Evolutionary conservation across 495 filamentous ascomycete genomes (phyloP), one percentile per base, ranked within the genome.

Genomic region (Aspergillus conjunctus): DNA sequence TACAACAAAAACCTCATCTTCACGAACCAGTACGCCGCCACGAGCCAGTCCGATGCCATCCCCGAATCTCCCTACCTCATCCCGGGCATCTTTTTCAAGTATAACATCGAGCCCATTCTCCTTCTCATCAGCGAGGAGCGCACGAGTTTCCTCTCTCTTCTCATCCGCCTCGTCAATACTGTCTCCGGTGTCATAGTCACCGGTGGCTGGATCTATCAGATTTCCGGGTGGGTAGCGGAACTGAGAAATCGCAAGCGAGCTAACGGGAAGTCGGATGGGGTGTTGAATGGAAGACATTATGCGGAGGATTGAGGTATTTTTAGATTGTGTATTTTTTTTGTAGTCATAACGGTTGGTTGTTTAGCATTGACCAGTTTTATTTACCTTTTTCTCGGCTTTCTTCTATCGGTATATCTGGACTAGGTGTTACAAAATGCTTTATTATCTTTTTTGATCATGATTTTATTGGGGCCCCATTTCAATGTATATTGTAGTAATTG

Each of bases 21-120:
- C 76, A 98, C 94, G 21, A 98, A 99, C 79, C 94, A 99, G 73
- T 99, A 99, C 81, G 94, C 93, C 43, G 94, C 95, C 0, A 98
- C 93, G 0, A 88, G 91, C 65, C 91, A 97, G 73, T 86, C 82
- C 55, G 82, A 84, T 54, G 65, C 77, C 8, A 79, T 97, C 41
- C 74, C 79, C 56, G 89, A 96, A 71, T 85, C 79, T 59, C 77
- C 79, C 8, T 71, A 60, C 60, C 59, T 74, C 43, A 84, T 96
- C 7, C 94, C 94, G 1, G 95, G 95, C 11, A 90, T 99, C 64
- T 99, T 97, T 75, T 92, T 99, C 82, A 98, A 98, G 79, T 99
- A 93, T 72, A 93, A 98, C 74, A 97, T 99, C 70, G 94, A 99
- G 84, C 94, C 94, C 4, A 93, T 99, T 66, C 71, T 91, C 65